phyloP scores from a whole-genome alignment of 2,329 filamentous ascomycete species.

The Fusarium liriodendri region DNA sequence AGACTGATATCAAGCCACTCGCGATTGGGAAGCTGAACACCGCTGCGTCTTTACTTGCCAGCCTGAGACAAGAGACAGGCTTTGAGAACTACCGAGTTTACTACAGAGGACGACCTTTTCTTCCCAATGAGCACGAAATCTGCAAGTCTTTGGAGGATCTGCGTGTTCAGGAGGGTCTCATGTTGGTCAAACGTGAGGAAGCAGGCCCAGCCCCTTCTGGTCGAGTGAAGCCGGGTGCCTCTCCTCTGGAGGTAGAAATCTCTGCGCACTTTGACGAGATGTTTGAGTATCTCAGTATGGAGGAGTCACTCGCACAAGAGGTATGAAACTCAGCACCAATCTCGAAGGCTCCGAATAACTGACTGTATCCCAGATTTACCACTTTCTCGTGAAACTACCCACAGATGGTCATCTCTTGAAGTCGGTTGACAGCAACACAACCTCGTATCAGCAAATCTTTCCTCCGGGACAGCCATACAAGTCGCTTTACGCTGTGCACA shows the following conservation, averaged over 20 bases:
- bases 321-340: constrained; percentile 53
- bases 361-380: constrained; percentile 66
- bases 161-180: constrained; percentile 71
- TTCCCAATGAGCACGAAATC: constrained; percentile 68
- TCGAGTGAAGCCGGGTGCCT: constrained; percentile 63
- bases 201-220: constrained; percentile 56
- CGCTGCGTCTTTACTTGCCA: constrained; percentile 74
- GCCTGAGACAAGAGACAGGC: constrained; percentile 74
- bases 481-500: constrained; percentile 77
- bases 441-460: constrained; percentile 72
- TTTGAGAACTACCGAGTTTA: constrained; percentile 83
- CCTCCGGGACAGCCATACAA: constrained; percentile 77
- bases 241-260: constrained; percentile 80
- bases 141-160: constrained; percentile 75
- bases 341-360: not conserved
- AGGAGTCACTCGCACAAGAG: constrained; percentile 75
- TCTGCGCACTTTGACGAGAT: constrained; percentile 85
- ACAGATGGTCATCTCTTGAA: constrained; percentile 71
- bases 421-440: constrained; percentile 65
- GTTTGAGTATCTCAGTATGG: constrained; percentile 82
- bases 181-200: constrained; percentile 73
- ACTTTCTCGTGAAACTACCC: constrained; percentile 77
- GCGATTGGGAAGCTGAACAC: constrained; percentile 78
- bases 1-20: constrained; percentile 71
- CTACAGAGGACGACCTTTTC: constrained; percentile 73